Base-by-base conservation (phyloP, 2,329 filamentous ascomycete species). In the Curvularia sp. region DNA sequence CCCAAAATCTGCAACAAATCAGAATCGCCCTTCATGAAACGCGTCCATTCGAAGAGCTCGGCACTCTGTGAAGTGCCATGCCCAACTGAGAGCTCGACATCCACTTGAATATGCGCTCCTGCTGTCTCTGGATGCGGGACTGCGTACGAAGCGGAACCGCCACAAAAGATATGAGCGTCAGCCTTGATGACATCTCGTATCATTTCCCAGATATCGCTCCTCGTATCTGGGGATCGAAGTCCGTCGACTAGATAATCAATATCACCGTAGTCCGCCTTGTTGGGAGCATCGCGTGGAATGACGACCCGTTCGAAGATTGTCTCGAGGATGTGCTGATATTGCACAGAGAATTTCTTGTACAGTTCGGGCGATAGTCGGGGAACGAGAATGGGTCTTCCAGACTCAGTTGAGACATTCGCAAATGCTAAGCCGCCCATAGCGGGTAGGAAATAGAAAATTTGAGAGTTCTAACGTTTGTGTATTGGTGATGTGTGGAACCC, bases 1-100 rank as follows among this genome's bases (percentile, higher is more conserved):
- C 90, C 89, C 0, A 94, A 71, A 8, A 87, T 81, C 58, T 86
- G 89, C 82, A 87, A 87, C 1, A 87, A 68, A 65, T 94, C 91
- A n/a, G 89, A 89, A 66, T 94, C 91, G 0, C 86, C 84, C 38
- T 89, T 82, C 64, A 86, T 86, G 77, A 93, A 92, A 3, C 86
- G 75, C 36, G 82, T 80, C 90, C 90, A 94, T 28, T 79, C 61
- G 84, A 81, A 52, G 0, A 77, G 61, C 1, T 74, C 72, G 1
- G 51, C 53, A 3, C 60, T 62, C n/a, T 67, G 59, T n/a, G 66
- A 50, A 2, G 70, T 72, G 15, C 52, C 70, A 25, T 70, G 57
- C 27, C 70, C 70, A 19, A 78, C 66, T 55, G 82, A 87, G 23
- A 88, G 72, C 28, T 85, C 82, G 1, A 94, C 73, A 69, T 95